Conservation (phyloP, 495 filamentous ascomycete species). For the Penicillium bialowiezense region DNA sequence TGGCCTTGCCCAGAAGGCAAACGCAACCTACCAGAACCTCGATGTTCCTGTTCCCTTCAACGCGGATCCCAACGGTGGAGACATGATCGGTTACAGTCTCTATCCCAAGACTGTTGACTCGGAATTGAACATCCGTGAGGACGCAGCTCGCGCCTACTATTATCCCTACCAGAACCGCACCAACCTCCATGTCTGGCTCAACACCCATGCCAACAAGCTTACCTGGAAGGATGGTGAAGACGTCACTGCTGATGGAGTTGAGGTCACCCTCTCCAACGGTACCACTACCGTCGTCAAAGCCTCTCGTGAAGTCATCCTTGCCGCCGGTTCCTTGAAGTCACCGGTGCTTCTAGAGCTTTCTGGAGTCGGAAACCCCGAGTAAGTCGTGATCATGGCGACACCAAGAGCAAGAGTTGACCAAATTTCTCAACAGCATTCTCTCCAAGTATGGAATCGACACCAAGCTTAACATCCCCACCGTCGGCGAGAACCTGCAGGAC, state of each 20-base stretch:
- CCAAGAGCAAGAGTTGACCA: too few relatives aligned
- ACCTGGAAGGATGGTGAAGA: slow-evolving; percentile 19
- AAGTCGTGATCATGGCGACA: too few relatives aligned
- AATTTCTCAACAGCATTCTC: slow-evolving; percentile 9
- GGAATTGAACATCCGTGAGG: slow-evolving; percentile 22
- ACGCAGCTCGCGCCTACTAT: slow-evolving; percentile 25
- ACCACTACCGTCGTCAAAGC: slow-evolving; percentile 16
- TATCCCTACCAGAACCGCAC: slow-evolving; percentile 20
- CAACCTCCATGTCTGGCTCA: slow-evolving; percentile 23
- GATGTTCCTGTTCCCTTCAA: slow-evolving; percentile 18
- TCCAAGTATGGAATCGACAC: slow-evolving; percentile 17
- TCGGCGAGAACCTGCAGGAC: slow-evolving; percentile 24
- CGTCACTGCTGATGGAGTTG: slow-evolving; percentile 16
- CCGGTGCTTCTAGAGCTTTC: slow-evolving; percentile 20
- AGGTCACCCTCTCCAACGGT: slow-evolving; percentile 19
- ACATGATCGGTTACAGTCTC: slow-evolving; percentile 21
- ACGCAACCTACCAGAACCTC: slow-evolving; percentile 20
- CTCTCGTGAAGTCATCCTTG: slow-evolving; percentile 18
- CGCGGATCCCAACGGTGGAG: slow-evolving; percentile 18
- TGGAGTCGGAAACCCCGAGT: slow-evolving; percentile 18
- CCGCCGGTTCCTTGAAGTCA: slow-evolving; percentile 17
- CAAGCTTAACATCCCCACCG: slow-evolving; percentile 19
- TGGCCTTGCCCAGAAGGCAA: slow-evolving; percentile 19
- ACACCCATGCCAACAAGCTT: slow-evolving; percentile 18
- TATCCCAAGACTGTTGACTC: slow-evolving; percentile 22